Evolutionary conservation across 768 basidiomycete species (phyloP), one percentile per base, ranked within the genome.

Genomic region (Boletus edulis): DNA sequence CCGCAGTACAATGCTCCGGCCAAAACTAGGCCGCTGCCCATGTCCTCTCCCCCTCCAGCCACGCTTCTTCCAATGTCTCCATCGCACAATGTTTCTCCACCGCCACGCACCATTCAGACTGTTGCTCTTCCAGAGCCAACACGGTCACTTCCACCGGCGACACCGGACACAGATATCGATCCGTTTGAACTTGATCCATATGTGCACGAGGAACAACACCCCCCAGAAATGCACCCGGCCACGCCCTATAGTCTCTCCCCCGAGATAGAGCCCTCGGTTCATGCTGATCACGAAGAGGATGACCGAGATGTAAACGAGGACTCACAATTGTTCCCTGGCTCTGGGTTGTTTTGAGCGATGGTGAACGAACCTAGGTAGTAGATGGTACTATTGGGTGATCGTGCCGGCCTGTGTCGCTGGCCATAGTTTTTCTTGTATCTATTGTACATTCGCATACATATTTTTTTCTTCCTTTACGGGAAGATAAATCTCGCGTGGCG

Each of bases 281-380:
- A 54, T 0, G 18, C n/a, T 40, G 67, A 65, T 35, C 49, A 59
- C 18, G 63, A 63, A 14, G 67, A 64, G 14, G 62, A 58, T 7
- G 62, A 64, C 27, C 56, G 58, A 27, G 63, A 65, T 39, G 61
- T 49, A 14, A 63, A 53, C 39, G 75, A 72, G 55, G 70, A 67
- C 41, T 74, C 72, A 14, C 76, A 67, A 57, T 41, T 78, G 51
- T 75, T 77, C 68, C 76, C 76, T 22, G 76, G 76, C 29, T 77
- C 76, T 24, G 76, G 73, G 40, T 51, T 77, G 45, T 78, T 74
- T 57, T 77, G 60, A 73, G 29, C 45, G 9, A 29, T 29, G 29
- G 29, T 2, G 29, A 29, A 9, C 2, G 29, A 24, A 4, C 13
- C 22, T 49, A 47, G 48, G 56, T 45, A 52, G 34, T 57, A 66